Conservation (phyloP, 345 rosid genomes). For the Pistacia atlantica region DNA sequence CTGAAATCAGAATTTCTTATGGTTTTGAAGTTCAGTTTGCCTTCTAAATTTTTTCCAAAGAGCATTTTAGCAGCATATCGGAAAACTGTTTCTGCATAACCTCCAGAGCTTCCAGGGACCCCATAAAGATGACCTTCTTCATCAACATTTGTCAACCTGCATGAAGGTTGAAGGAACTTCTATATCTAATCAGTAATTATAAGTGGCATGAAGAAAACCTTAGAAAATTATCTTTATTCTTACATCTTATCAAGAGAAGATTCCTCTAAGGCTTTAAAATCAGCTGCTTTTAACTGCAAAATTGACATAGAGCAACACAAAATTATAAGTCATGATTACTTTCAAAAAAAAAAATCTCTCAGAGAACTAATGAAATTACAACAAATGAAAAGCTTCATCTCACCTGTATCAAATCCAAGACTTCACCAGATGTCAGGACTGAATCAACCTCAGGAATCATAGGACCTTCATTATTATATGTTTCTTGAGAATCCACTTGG, state of each 20-base stretch:
- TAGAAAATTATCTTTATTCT: slow-evolving; percentile 22
- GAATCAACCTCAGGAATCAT: slow-evolving; percentile 82
- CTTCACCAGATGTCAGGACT: slow-evolving; percentile 92
- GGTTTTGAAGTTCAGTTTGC: slow-evolving; percentile 65
- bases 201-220: neutral
- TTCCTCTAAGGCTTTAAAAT: slow-evolving; percentile 69
- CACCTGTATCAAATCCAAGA: slow-evolving; percentile 85
- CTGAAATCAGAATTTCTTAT: slow-evolving; percentile 83
- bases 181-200: neutral
- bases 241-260: slow-evolving; percentile 77
- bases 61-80: slow-evolving; percentile 67
- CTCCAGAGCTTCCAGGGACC: slow-evolving; percentile 91
- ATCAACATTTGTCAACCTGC: slow-evolving; percentile 75
- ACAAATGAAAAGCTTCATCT: slow-evolving; percentile 16
- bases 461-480: slow-evolving; percentile 20
- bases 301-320: neutral
- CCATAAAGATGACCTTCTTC: slow-evolving; percentile 84
- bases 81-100: slow-evolving; percentile 83
- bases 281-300: slow-evolving; percentile 73
- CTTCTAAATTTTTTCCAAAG: slow-evolving; percentile 64
- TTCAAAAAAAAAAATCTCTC: neutral
- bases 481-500: slow-evolving; percentile 44
- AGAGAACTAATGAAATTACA: slow-evolving; percentile 10
- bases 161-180: slow-evolving; percentile 4
- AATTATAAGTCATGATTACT: slow-evolving; percentile 7